Conservation (phyloP, 345 rosid genomes). For the Tarenaya hassleriana region DNA sequence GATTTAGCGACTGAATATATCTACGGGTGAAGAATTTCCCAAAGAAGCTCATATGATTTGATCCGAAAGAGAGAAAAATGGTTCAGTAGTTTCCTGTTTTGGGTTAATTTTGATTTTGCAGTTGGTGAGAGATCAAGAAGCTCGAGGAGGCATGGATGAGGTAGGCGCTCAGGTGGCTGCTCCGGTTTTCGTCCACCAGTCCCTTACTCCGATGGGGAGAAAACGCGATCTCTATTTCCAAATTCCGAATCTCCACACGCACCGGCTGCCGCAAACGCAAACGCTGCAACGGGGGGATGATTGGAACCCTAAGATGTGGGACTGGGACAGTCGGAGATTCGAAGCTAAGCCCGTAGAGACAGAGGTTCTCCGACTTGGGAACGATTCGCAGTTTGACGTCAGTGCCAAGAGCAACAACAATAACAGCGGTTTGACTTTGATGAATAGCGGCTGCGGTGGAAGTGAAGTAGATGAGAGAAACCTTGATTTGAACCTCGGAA, state of each 20-base stretch:
- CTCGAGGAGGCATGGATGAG: conserved; percentile 54
- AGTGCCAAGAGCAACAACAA: conserved; percentile 1
- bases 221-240: conserved; percentile 55
- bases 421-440: conserved; percentile 16
- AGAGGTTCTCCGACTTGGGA: conserved; percentile 32
- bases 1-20: too few relatives aligned
- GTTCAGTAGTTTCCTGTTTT: neutral
- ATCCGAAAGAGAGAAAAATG: conserved; percentile 1
- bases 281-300: conserved; percentile 25
- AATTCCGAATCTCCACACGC: conserved; percentile 21
- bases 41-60: neutral
- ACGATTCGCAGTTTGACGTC: conserved; percentile 8
- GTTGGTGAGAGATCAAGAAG: conserved; percentile 10
- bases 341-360: conserved; percentile 46
- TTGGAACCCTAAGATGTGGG: conserved; percentile 70
- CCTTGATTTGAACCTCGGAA: conserved; percentile 63
- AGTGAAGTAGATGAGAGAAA: conserved; percentile 36
- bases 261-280: conserved; percentile 20
- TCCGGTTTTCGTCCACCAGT: conserved; percentile 45
- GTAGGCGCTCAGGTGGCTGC: conserved; percentile 55
- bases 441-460: conserved; percentile 6
- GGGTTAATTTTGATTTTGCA: conserved; percentile 6
- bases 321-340: conserved; percentile 67
- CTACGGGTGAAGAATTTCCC: too few relatives aligned
- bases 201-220: conserved; percentile 38